phyloP scores from a whole-genome alignment of 2,329 filamentous ascomycete species.

The Aureobasidium zeae region DNA sequence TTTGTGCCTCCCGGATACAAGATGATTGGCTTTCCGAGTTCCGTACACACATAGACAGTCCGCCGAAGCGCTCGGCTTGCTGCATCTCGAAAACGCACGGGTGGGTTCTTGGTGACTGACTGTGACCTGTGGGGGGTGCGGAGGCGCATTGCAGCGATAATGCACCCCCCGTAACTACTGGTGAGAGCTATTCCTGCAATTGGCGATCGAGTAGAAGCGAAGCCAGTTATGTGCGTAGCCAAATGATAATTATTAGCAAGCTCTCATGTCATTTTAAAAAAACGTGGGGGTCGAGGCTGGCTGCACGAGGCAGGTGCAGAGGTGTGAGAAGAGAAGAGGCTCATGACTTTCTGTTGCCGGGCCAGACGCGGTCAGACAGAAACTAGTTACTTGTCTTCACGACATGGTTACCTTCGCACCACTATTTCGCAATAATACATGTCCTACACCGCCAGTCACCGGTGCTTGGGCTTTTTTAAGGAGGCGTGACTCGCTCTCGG shows the following conservation, averaged over 20 bases:
- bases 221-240: too few relatives aligned
- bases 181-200: too few relatives aligned
- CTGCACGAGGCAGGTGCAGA: neutral
- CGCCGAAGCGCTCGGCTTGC: constrained; percentile 11
- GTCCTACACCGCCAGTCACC: constrained; percentile 9
- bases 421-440: neutral
- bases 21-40: constrained; percentile 8
- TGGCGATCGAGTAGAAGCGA: too few relatives aligned
- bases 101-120: constrained; percentile 3
- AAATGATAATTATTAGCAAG: too few relatives aligned
- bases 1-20: neutral
- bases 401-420: neutral
- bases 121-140: constrained; percentile 11
- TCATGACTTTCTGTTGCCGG: constrained; percentile 5
- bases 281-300: constrained; percentile 3
- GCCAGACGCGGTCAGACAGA: constrained; percentile 4
- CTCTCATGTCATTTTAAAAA: neutral
- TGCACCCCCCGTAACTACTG: too few relatives aligned
- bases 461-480: neutral
- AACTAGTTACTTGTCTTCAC: constrained; percentile 11
- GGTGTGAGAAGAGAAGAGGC: neutral
- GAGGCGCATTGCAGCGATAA: too few relatives aligned
- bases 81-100: constrained; percentile 7
- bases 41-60: too few relatives aligned
- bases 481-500: constrained; percentile 5